Conservation (phyloP, 176 grass and related monocot species). For the Oryza brachyantha region DNA sequence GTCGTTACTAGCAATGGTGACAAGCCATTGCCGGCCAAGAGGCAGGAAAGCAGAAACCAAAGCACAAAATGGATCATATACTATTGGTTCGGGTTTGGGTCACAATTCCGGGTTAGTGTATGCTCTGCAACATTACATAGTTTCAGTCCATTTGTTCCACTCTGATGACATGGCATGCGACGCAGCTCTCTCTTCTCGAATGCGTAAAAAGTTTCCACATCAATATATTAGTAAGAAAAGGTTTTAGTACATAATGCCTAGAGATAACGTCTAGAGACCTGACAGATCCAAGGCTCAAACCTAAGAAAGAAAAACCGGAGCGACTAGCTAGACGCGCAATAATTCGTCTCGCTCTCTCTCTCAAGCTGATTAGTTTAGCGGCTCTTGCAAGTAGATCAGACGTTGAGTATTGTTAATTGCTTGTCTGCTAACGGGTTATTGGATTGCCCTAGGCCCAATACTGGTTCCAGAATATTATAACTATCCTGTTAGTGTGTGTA, state of each 20-base stretch:
- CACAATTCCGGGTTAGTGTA: slow-evolving; percentile 9
- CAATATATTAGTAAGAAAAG: no score
- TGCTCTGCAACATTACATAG: not conserved
- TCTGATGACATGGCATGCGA: slow-evolving; percentile 4
- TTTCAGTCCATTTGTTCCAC: slow-evolving; percentile 15
- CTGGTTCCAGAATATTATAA: not conserved
- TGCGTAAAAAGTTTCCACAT: no score
- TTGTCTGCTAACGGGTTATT: slow-evolving; percentile 12
- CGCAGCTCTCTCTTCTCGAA: no score
- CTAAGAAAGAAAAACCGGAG: no score
- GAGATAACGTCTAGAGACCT: no score
- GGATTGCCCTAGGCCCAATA: slow-evolving; percentile 14
- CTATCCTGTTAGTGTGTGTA: not conserved
- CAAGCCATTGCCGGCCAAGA: slow-evolving; percentile 41
- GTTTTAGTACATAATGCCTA: no score
- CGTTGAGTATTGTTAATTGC: not conserved
- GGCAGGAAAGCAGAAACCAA: slow-evolving; percentile 25
- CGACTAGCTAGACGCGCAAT: no score
- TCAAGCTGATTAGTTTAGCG: not conserved
- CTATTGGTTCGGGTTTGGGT: not conserved
- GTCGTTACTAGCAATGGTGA: slow-evolving; percentile 37
- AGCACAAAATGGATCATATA: slow-evolving; percentile 5
- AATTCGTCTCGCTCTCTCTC: not conserved
- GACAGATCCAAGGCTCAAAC: no score
- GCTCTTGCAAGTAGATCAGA: not conserved